phyloP scores from a whole-genome alignment of 768 basidiomycete species.

The Rhodotorula toruloides region DNA sequence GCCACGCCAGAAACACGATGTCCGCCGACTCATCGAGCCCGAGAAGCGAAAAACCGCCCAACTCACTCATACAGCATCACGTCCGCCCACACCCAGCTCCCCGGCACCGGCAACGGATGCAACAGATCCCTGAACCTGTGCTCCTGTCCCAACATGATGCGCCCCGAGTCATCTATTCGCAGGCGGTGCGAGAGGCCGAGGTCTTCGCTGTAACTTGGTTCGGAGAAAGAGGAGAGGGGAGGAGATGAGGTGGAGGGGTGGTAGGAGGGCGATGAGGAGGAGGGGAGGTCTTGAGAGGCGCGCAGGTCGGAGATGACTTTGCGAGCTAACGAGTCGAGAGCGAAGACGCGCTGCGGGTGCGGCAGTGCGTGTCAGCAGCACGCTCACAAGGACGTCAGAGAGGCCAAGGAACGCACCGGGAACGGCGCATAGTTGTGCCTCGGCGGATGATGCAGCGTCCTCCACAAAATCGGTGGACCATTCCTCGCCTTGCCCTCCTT shows the following conservation, averaged over 20 bases:
- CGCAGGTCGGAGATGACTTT: conserved; percentile 36
- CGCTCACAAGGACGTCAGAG: too few relatives aligned
- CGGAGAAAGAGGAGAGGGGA: conserved; percentile 1
- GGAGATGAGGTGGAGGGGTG: neutral
- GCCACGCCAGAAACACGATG: neutral
- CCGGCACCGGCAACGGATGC: conserved; percentile 35
- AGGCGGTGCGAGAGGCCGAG: conserved; percentile 32
- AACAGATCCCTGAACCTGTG: conserved; percentile 36
- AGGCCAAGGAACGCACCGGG: conserved; percentile 18
- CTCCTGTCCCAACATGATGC: conserved; percentile 36
- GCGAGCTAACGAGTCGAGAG: conserved; percentile 32
- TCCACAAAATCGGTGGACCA: conserved; percentile 33
- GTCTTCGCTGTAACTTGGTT: conserved; percentile 4
- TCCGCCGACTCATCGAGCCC: neutral
- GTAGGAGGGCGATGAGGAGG: neutral
- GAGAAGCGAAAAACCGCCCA: neutral
- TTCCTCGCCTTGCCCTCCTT: conserved; percentile 26
- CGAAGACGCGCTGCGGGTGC: conserved; percentile 28
- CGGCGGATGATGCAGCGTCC: conserved; percentile 35
- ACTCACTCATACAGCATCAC: conserved; percentile 38
- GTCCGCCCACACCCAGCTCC: conserved; percentile 36
- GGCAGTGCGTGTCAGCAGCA: too few relatives aligned
- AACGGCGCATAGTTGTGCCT: conserved; percentile 39
- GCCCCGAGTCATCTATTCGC: conserved; percentile 26
- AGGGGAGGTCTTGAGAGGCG: conserved; percentile 3